phyloP scores from a whole-genome alignment of 1,139 yeast species.

The Diutina catenulata region DNA sequence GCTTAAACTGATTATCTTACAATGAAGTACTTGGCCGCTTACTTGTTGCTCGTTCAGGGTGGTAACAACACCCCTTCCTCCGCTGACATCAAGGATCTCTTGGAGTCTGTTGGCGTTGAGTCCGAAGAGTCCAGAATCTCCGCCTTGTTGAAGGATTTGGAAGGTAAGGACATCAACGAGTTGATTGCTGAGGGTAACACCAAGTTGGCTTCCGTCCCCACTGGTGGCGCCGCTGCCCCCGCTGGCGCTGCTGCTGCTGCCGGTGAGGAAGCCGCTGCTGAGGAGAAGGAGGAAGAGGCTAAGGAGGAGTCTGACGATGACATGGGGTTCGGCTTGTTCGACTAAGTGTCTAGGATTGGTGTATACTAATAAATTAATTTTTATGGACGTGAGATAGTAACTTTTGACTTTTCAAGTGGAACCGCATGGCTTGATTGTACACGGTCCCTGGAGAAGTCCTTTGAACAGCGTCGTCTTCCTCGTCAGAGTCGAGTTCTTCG shows the following conservation, averaged over 20 bases:
- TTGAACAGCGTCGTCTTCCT: too few relatives aligned
- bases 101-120: slow-evolving; percentile 70
- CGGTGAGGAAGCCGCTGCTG: slow-evolving; percentile 26
- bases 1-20: slow-evolving; percentile 17
- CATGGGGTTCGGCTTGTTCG: slow-evolving; percentile 89
- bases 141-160: slow-evolving; percentile 55
- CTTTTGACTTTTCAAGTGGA: too few relatives aligned
- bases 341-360: slow-evolving; percentile 27
- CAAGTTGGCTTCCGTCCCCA: slow-evolving; percentile 73
- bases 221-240: slow-evolving; percentile 73
- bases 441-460: too few relatives aligned
- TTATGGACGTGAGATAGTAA: too few relatives aligned
- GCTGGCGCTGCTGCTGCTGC: slow-evolving; percentile 32
- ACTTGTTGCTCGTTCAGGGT: slow-evolving; percentile 77
- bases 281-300: slow-evolving; percentile 41
- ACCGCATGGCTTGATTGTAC: too few relatives aligned
- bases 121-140: slow-evolving; percentile 66
- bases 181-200: slow-evolving; percentile 72
- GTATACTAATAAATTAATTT: too few relatives aligned
- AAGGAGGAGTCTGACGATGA: slow-evolving; percentile 55
- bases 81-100: slow-evolving; percentile 57
- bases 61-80: slow-evolving; percentile 74
- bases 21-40: slow-evolving; percentile 89
- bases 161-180: slow-evolving; percentile 67
- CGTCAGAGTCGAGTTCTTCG: too few relatives aligned